These are phyloP conservation scores for Pleurotus citrinopileatus DNA, from an alignment of 768 basidiomycete genomes.

Conservation along the genomic window DNA sequence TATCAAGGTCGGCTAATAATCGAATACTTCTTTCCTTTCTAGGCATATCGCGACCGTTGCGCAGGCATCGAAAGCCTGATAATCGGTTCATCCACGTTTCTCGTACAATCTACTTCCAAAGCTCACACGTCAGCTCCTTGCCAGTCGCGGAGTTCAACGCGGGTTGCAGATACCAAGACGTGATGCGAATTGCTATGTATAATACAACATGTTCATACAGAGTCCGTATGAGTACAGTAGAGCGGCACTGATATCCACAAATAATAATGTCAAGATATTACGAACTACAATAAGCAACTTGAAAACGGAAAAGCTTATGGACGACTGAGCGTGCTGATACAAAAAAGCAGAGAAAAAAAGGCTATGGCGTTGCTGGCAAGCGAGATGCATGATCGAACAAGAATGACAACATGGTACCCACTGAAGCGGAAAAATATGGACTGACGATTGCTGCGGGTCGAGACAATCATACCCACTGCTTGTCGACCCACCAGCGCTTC, in stretches of 20 bases:
- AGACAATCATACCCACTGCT: conserved; percentile 35
- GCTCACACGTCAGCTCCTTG: not conserved
- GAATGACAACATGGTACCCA: not conserved
- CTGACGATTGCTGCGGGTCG: not conserved
- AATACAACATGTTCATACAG: conserved; percentile 3
- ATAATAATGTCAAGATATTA: not conserved
- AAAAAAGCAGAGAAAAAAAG: not conserved
- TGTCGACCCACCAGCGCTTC: conserved; percentile 69
- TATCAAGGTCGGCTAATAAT: not conserved
- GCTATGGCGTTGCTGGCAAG: not conserved
- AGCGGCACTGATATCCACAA: not conserved
- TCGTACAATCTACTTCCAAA: not conserved
- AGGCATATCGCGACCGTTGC: not conserved
- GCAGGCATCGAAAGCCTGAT: not conserved
- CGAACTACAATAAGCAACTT: not conserved
- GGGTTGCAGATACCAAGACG: not conserved
- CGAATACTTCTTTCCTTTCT: conserved; percentile 11
- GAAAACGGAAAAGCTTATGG: not conserved
- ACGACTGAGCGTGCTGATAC: not conserved
- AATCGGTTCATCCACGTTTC: not conserved
- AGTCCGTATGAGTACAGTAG: conserved; percentile 8
- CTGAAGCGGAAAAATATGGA: not conserved
- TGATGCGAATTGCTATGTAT: not conserved
- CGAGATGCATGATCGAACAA: not conserved
- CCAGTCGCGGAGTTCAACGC: conserved; percentile 1